Evolutionary conservation across 2,329 filamentous ascomycete genomes (phyloP), one percentile per base, ranked within the genome.

Genomic region (Calycina herbarum): DNA sequence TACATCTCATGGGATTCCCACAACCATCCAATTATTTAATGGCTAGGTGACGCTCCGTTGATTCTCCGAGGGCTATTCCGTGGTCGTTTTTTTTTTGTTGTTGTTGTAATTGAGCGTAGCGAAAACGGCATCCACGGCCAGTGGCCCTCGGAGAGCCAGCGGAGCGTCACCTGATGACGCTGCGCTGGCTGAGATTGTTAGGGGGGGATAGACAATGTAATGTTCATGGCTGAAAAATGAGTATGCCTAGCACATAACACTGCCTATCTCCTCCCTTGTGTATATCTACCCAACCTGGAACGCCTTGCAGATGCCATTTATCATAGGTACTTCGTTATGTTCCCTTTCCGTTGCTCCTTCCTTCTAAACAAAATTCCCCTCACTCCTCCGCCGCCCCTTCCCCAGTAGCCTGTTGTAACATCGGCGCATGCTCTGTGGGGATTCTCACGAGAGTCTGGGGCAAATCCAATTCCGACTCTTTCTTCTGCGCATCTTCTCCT

Each of bases 371-470:
- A 8, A 38, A 38, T 29, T 7, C 58, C n/a, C 15, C 56, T 67
- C 59, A 68, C 54, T 69, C 69, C 57, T 65, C 67, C 59, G 57
- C 64, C 57, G 59, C 66, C n/a, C 69, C 65, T 11, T 65, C 48
- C 20, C 20, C 1, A 35, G 59, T 69, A n/a, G 67, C 56, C 66
- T 73, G 66, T 63, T 89, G 86, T 6, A 90, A 76, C 29, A 85
- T 80, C 31, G 87, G 86, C 13, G 87, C 87, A 77, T 94, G 91
- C 71, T 94, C 90, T 17, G 91, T 93, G 0, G 92, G 92, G 71
- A 95, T 94, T 69, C 92, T 87, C 42, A 96, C 92, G 17, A 96
- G 83, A 20, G 92, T 94, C 75, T 94, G 90, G 1, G 92, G 92
- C 51, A 95, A 81, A 51, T 85, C 79, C n/a, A 82, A 73, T 31